Evolutionary conservation across 139 green algal genomes (phyloP).

Genomic region (Nannochloris sp.): DNA sequence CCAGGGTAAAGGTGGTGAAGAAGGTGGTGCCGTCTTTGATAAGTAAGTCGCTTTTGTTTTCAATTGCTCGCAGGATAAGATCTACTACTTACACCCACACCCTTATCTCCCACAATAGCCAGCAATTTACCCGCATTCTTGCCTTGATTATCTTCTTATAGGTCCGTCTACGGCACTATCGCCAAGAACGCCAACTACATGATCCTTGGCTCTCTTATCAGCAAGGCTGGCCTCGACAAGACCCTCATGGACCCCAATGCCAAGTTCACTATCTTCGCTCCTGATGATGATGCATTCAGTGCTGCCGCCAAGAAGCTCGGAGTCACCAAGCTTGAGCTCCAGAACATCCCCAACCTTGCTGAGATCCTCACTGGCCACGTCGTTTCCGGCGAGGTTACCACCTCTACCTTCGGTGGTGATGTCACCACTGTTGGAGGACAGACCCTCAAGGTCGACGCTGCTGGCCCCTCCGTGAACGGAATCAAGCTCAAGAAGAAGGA

Average conservation of each 20-base stretch:
- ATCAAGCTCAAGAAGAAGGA: constrained; percentile 22
- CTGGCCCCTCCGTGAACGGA: background rate
- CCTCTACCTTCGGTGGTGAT: background rate
- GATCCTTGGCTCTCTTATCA: background rate
- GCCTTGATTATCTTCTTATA: background rate
- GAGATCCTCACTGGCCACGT: constrained; percentile 9
- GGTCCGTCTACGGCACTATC: background rate
- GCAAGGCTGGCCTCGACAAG: constrained; percentile 5
- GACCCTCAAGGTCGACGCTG: background rate
- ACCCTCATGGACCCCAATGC: constrained; percentile 6
- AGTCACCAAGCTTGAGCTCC: constrained; percentile 21
- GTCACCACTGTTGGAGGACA: constrained; percentile 4
- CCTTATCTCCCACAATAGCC: background rate
- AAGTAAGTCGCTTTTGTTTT: background rate
- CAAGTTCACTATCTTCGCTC: constrained; percentile 21
- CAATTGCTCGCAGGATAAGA: background rate
- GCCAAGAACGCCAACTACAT: constrained; percentile 1
- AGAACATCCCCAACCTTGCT: constrained; percentile 2
- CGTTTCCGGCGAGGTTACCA: background rate
- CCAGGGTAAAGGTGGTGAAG: background rate
- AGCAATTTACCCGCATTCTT: background rate
- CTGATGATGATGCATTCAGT: constrained; percentile 17
- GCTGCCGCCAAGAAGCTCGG: constrained; percentile 10
- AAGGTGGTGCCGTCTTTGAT: background rate
- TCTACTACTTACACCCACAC: background rate